Percentiles rank a stretch among this genome's conserved stretches.
These are phyloP conservation scores for Kluyveromyces aestuarii DNA, from an alignment of 805 yeast species.

Conservation along the genomic window DNA sequence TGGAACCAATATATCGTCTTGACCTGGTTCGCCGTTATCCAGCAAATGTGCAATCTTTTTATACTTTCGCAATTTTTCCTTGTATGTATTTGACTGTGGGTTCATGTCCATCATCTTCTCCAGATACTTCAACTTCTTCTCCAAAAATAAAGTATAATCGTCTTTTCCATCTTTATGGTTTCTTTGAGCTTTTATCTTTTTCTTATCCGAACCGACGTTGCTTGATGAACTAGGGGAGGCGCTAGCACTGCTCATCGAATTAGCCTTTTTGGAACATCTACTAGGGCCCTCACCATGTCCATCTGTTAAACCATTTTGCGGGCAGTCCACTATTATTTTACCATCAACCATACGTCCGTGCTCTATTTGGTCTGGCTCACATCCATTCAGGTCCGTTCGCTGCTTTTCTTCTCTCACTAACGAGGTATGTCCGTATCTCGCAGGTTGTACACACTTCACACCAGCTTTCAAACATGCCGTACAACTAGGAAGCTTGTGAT, in stretches of 20 bases:
- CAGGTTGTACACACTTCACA: constrained; percentile 55
- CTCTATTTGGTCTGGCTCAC: too few relatives aligned
- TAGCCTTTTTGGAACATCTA: neutral
- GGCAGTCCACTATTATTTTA: neutral
- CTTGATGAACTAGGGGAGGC: neutral
- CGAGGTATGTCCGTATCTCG: constrained; percentile 32
- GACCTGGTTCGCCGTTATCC: constrained; percentile 4
- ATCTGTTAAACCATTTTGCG: neutral
- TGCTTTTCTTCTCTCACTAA: neutral
- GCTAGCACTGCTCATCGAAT: constrained; percentile 1
- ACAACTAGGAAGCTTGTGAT: constrained; percentile 54
- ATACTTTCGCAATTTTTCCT: constrained; percentile 28
- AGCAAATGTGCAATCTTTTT: constrained; percentile 32
- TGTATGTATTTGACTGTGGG: constrained; percentile 19
- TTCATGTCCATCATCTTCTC: constrained; percentile 35
- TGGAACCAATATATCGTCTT: neutral
- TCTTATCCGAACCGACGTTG: neutral
- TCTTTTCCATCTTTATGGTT: constrained; percentile 30
- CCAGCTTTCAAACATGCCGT: constrained; percentile 60
- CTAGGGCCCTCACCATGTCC: neutral
- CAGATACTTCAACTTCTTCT: constrained; percentile 42
- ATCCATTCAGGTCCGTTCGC: neutral
- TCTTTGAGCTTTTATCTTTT: neutral
- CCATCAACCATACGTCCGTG: neutral
- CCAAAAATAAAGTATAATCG: constrained; percentile 49